Conservation (phyloP, 2,329 filamentous ascomycete genomes). For the Diaporthe ampelina region DNA sequence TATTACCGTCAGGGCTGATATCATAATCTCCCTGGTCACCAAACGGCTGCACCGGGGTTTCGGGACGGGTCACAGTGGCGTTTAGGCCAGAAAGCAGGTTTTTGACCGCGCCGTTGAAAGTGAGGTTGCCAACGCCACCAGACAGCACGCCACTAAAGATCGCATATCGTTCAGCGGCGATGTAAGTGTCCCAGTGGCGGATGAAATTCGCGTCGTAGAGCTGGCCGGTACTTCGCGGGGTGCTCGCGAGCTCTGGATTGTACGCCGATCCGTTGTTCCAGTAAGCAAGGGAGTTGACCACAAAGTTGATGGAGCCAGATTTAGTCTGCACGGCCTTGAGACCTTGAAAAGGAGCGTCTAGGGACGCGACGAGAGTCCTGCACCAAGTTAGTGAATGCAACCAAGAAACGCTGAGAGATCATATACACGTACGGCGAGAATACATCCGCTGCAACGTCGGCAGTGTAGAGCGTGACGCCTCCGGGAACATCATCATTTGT, state of each 20-base stretch:
- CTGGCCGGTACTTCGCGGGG: constrained; percentile 63
- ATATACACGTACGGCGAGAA: constrained; percentile 19
- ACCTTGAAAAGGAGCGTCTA: constrained; percentile 55
- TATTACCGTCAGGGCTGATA: constrained; percentile 59
- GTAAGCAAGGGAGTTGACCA: constrained; percentile 65
- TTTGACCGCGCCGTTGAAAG: constrained; percentile 49
- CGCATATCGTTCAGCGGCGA: constrained; percentile 68
- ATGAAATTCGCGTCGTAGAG: constrained; percentile 71
- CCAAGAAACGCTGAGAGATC: neutral
- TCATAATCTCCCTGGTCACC: constrained; percentile 73
- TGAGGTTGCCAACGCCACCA: constrained; percentile 46
- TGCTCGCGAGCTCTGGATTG: constrained; percentile 63
- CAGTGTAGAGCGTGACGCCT: constrained; percentile 55
- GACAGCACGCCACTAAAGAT: constrained; percentile 71
- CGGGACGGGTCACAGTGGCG: constrained; percentile 50
- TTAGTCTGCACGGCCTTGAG: constrained; percentile 52
- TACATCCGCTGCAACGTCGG: constrained; percentile 49
- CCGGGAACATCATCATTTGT: constrained; percentile 60
- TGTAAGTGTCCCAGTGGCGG: constrained; percentile 72
- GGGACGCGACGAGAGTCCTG: constrained; percentile 52
- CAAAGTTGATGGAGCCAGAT: constrained; percentile 53
- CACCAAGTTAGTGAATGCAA: neutral
- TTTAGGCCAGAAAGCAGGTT: constrained; percentile 53
- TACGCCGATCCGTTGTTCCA: constrained; percentile 68
- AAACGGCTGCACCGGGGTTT: constrained; percentile 62